Evolutionary conservation across 495 filamentous ascomycete species (phyloP).

Genomic region (Aspergillus olivimuriae): DNA sequence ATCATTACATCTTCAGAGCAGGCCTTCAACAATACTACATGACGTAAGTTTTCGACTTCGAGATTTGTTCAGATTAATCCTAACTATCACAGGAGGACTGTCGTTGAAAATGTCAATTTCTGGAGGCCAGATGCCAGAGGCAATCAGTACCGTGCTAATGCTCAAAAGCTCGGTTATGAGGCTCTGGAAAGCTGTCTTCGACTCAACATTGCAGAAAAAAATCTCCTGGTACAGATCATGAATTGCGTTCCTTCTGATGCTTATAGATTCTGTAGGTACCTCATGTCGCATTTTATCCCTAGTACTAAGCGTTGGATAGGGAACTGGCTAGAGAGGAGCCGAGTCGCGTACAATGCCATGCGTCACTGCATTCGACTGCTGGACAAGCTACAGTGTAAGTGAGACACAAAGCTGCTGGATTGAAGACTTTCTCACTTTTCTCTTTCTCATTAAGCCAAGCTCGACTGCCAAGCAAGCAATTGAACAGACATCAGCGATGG

Average conservation of each 20-base stretch:
- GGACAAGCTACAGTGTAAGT: slow-evolving; percentile 7
- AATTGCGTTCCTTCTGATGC: slow-evolving; percentile 10
- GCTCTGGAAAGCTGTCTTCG: slow-evolving; percentile 7
- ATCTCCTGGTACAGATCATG: slow-evolving; percentile 3
- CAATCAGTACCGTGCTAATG: slow-evolving; percentile 5
- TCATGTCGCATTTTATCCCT: background rate
- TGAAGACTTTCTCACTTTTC: background rate
- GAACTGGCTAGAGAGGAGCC: slow-evolving; percentile 12
- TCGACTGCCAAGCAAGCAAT: too few species aligned
- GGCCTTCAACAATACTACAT: slow-evolving; percentile 18
- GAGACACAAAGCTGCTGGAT: background rate
- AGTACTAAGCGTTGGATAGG: slow-evolving; percentile 7
- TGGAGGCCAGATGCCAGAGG: slow-evolving; percentile 10
- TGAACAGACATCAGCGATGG: background rate
- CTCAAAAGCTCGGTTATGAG: slow-evolving; percentile 12
- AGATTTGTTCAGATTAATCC: background rate
- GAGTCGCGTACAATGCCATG: slow-evolving; percentile 16
- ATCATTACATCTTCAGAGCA: slow-evolving; percentile 19
- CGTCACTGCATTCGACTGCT: slow-evolving; percentile 13
- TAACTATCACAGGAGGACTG: slow-evolving; percentile 8
- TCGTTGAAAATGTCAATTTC: slow-evolving; percentile 14
- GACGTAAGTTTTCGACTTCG: slow-evolving; percentile 8
- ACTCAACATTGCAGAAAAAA: slow-evolving; percentile 10
- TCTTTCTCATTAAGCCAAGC: background rate
- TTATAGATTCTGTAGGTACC: slow-evolving; percentile 14